phyloP scores from a whole-genome alignment of 805 yeast genomes.

The Monosporozyma siamensis region DNA sequence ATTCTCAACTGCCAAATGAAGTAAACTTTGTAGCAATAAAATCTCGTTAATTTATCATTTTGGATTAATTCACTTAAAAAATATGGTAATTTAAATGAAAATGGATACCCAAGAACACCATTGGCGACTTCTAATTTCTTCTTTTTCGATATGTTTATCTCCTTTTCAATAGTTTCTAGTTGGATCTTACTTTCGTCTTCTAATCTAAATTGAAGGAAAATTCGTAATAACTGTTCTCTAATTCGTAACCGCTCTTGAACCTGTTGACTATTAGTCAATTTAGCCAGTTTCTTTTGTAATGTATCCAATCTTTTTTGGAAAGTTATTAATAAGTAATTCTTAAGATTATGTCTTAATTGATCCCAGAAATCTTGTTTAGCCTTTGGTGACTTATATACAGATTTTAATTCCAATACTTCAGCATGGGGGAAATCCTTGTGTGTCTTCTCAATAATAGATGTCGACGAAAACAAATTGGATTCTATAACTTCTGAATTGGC shows the following conservation, averaged over 20 bases:
- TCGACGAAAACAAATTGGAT: conserved; percentile 26
- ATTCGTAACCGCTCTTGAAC: conserved; percentile 11
- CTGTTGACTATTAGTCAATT: conserved; percentile 2
- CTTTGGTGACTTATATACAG: conserved; percentile 27
- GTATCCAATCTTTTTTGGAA: conserved; percentile 20
- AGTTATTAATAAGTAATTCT: conserved; percentile 16
- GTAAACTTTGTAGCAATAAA: conserved; percentile 16
- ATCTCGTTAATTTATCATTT: conserved; percentile 14
- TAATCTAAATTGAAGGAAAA: conserved; percentile 22
- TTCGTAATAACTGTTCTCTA: conserved; percentile 20
- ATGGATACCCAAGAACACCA: conserved; percentile 20
- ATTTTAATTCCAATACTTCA: conserved; percentile 23
- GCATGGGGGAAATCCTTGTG: conserved; percentile 27
- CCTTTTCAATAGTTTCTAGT: conserved; percentile 11
- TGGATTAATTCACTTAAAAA: conserved; percentile 11
- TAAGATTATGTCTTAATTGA: conserved; percentile 18
- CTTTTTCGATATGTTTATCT: conserved; percentile 5
- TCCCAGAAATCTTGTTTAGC: conserved; percentile 27
- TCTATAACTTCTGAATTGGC: conserved; percentile 26
- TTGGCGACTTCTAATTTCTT: conserved; percentile 4
- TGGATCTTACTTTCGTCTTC: conserved; percentile 21
- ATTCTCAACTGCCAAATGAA: conserved; percentile 18
- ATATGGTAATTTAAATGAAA: conserved; percentile 6
- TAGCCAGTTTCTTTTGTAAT: conserved; percentile 8
- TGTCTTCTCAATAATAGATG: conserved; percentile 26